phyloP scores from a whole-genome alignment of 352 stramenopile genomes.

The Phytopythium litorale region DNA sequence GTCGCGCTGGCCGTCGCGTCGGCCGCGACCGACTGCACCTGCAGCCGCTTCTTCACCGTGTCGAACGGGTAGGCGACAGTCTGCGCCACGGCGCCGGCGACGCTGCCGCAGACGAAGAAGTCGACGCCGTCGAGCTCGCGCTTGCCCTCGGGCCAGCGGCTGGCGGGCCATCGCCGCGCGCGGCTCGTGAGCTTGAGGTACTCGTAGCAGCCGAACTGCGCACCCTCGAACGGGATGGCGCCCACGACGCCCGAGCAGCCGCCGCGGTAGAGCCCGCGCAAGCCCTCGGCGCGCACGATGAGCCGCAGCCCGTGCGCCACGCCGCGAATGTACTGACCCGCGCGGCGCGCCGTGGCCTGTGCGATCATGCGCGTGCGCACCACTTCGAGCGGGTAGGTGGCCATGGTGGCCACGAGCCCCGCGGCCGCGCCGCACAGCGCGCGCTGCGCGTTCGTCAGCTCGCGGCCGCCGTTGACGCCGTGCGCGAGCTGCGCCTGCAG shows the following conservation, averaged over 20 bases:
- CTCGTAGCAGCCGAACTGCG: conserved; percentile 85
- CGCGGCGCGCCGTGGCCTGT: conserved; percentile 33
- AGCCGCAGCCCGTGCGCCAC: conserved; percentile 54
- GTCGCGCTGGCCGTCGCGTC: conserved; percentile 14
- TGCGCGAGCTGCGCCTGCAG: conserved; percentile 43
- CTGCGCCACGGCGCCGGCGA: conserved; percentile 69
- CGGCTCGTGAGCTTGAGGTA: conserved; percentile 59
- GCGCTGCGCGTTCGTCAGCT: conserved; percentile 46
- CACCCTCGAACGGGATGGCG: conserved; percentile 76
- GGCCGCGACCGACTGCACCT: conserved; percentile 26
- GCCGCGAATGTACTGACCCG: conserved; percentile 32
- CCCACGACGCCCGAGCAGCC: conserved; percentile 59
- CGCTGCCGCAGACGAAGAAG: conserved; percentile 75
- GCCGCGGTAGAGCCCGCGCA: conserved; percentile 71
- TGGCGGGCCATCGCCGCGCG: conserved; percentile 47
- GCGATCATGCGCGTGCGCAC: conserved; percentile 80
- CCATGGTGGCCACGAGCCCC: conserved; percentile 66
- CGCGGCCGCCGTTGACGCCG: conserved; percentile 9
- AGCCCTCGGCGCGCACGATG: conserved; percentile 57
- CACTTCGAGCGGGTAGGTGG: conserved; percentile 79
- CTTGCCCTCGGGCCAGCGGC: conserved; percentile 63
- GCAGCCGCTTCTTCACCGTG: conserved; percentile 80
- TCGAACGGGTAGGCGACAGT: conserved; percentile 86
- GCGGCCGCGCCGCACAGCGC: conserved; percentile 54
- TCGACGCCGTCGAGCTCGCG: conserved; percentile 63